Conservation (phyloP, 805 yeast genomes). For the Candida wancherniae region DNA sequence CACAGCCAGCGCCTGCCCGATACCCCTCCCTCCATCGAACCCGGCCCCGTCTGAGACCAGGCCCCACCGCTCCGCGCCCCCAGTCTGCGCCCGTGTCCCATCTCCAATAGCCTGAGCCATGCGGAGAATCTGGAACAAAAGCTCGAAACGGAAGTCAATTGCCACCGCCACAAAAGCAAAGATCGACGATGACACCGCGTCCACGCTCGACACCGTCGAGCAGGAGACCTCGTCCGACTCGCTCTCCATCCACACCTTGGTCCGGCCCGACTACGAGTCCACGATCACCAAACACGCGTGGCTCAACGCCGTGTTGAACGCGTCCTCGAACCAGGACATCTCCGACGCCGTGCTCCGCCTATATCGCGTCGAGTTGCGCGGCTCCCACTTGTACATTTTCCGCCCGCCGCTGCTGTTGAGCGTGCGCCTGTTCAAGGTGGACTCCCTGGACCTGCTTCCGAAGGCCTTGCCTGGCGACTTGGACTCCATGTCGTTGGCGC, state of each 20-base stretch:
- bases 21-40: no score
- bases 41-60: no score
- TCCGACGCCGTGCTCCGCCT: conserved; percentile 15
- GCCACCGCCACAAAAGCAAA: conserved; percentile 5
- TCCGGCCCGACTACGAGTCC: conserved; percentile 29
- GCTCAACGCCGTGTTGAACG: conserved; percentile 35
- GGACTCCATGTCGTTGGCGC: conserved; percentile 1
- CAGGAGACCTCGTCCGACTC: conserved; percentile 4
- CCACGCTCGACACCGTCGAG: conserved; percentile 4
- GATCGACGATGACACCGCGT: conserved; percentile 3
- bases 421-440: conserved; percentile 14
- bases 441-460: conserved; percentile 1
- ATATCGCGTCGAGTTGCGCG: conserved; percentile 42
- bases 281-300: conserved; percentile 30
- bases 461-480: no score
- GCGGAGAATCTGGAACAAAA: conserved; percentile 18
- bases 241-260: conserved; percentile 17
- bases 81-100: not conserved
- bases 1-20: no score
- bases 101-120: conserved; percentile 1
- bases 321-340: conserved; percentile 28
- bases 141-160: conserved; percentile 16
- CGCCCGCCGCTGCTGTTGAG: conserved; percentile 16
- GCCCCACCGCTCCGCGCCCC: not conserved
- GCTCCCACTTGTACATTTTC: conserved; percentile 59